Conservation (phyloP, 225 moss, liverwort and hornwort genomes). For the Lunularia cruciata region DNA sequence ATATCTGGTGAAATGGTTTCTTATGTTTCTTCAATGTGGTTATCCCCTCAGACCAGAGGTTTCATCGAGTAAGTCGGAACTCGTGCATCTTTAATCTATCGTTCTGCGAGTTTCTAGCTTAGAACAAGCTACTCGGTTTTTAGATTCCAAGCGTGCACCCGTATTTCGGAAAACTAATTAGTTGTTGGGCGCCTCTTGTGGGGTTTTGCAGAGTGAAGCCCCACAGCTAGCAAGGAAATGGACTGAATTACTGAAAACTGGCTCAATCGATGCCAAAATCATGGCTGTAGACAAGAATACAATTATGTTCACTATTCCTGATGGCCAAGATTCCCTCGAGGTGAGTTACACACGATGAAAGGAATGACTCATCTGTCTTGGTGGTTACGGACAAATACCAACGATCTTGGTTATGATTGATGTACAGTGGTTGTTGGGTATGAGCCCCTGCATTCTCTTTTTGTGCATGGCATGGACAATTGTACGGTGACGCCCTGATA, state of each 20-base stretch:
- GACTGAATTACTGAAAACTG: slow-evolving; percentile 75
- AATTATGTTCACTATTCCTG: slow-evolving; percentile 78
- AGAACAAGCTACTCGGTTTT: no score
- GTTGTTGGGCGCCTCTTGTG: no score
- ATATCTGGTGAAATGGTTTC: no score
- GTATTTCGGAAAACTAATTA: no score
- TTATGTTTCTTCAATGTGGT: no score
- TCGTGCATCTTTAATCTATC: no score
- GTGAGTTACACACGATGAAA: slow-evolving; percentile 21
- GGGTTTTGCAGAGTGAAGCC: slow-evolving; percentile 57
- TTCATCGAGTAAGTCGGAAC: no score
- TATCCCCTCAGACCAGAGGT: no score
- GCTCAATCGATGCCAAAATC: slow-evolving; percentile 69
- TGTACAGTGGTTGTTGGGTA: not conserved
- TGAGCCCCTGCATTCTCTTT: not conserved
- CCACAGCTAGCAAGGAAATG: slow-evolving; percentile 74
- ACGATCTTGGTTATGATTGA: not conserved
- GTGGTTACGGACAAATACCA: not conserved
- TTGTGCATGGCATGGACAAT: not conserved
- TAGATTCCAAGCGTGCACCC: no score
- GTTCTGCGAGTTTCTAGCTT: no score
- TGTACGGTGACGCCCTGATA: no score
- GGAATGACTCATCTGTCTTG: not conserved
- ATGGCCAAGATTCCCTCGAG: slow-evolving; percentile 79
- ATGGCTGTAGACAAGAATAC: slow-evolving; percentile 80